Evolutionary conservation across 257 asterid species (phyloP).

Genomic region (Cynanchum wilfordii): DNA sequence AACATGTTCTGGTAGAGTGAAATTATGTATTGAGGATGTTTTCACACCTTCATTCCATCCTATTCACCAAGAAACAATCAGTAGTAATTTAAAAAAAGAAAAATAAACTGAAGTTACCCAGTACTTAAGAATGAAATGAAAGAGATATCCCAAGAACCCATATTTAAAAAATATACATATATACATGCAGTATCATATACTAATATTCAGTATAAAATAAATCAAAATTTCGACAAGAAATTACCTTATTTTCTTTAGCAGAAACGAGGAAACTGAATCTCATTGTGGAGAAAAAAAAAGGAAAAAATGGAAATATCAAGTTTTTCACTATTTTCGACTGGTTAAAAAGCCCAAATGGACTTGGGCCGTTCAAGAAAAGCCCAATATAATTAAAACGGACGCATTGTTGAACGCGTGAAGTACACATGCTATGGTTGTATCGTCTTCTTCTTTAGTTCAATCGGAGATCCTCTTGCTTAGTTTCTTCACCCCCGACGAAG

Average conservation of each 20-base stretch:
- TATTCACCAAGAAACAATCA: not conserved
- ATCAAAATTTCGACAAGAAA: not conserved
- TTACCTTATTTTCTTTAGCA: constrained; percentile 1
- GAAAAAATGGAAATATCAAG: not conserved
- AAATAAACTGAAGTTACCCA: not conserved
- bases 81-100: not conserved
- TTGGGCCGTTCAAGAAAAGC: not conserved
- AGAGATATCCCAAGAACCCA: not conserved
- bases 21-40: not conserved
- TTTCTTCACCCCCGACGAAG: constrained; percentile 1
- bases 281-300: not conserved
- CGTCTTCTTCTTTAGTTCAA: not conserved
- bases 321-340: too few species aligned
- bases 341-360: too few species aligned
- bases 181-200: too few species aligned
- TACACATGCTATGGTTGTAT: not conserved
- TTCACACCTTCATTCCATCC: not conserved
- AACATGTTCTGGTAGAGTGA: not conserved
- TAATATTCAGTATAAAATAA: not conserved
- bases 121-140: not conserved
- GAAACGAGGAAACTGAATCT: not conserved
- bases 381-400: not conserved
- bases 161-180: not conserved
- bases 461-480: not conserved
- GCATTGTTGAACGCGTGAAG: not conserved